phyloP scores from a whole-genome alignment of 768 basidiomycete genomes.

The Mrakia frigida region DNA sequence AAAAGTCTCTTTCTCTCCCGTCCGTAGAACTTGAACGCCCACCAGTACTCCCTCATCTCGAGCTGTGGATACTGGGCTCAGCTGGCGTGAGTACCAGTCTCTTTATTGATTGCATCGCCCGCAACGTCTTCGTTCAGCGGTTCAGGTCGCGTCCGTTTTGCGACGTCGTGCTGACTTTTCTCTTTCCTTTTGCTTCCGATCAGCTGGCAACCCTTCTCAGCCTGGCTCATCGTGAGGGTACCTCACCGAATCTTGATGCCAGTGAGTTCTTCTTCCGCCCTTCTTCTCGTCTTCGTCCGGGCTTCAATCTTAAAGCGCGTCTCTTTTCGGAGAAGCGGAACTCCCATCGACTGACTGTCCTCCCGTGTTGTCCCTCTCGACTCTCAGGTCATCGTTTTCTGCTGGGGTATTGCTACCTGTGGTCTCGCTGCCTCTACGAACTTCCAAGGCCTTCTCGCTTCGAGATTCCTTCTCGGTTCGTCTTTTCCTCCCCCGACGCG shows the following conservation, averaged over 20 bases:
- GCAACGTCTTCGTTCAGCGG: no score
- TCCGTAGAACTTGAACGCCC: slow-evolving; percentile 9
- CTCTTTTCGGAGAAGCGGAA: no score
- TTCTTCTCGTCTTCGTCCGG: no score
- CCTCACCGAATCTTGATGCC: slow-evolving; percentile 23
- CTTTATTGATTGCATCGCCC: neutral
- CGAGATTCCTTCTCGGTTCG: slow-evolving; percentile 42
- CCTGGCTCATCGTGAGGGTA: slow-evolving; percentile 38
- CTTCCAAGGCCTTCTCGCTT: slow-evolving; percentile 39
- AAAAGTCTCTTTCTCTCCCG: no score
- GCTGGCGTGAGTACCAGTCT: neutral
- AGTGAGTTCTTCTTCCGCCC: no score
- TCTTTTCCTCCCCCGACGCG: no score
- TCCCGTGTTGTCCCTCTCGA: no score
- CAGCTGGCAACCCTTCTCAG: slow-evolving; percentile 36
- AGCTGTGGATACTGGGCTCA: slow-evolving; percentile 35
- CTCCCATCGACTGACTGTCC: no score
- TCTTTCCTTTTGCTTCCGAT: neutral
- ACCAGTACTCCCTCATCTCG: slow-evolving; percentile 33
- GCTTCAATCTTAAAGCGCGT: no score
- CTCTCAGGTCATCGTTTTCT: slow-evolving; percentile 32
- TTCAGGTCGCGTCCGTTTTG: no score
- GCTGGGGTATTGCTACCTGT: slow-evolving; percentile 35
- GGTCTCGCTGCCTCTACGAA: slow-evolving; percentile 38
- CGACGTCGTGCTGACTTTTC: neutral